A percentile compares a stretch with the other conserved stretches of the same genome.
These are phyloP conservation scores for Zizania latifolia DNA, from an alignment of 176 grass and related monocot species.

Conservation along the genomic window DNA sequence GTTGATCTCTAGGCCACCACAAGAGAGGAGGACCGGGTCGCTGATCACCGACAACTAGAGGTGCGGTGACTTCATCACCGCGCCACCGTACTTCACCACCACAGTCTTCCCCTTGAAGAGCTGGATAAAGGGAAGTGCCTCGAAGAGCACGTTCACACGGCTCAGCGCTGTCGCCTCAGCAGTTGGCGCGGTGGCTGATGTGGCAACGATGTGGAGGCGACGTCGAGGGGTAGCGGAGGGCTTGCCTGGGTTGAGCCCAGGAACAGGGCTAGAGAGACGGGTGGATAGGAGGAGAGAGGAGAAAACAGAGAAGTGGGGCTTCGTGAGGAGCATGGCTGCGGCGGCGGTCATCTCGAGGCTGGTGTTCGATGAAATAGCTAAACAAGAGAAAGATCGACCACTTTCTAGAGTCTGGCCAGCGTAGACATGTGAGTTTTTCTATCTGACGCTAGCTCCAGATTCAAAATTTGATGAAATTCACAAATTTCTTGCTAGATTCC, in stretches of 20 bases:
- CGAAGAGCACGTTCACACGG: constrained; percentile 54
- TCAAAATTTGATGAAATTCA: too few relatives aligned
- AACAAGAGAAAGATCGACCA: too few relatives aligned
- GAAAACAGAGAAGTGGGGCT: constrained; percentile 1
- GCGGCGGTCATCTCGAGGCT: neutral
- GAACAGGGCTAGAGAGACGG: neutral
- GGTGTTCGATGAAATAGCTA: constrained; percentile 31
- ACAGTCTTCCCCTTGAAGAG: constrained; percentile 69
- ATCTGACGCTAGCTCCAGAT: too few relatives aligned
- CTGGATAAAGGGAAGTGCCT: constrained; percentile 78
- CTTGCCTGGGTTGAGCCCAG: neutral
- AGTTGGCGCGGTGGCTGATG: neutral
- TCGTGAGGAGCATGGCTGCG: constrained; percentile 37
- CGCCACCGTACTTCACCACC: constrained; percentile 79
- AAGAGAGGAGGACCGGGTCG: constrained; percentile 66
- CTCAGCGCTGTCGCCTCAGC: neutral
- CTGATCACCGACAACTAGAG: constrained; percentile 60
- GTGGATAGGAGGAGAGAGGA: neutral
- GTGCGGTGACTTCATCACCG: constrained; percentile 55
- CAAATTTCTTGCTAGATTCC: too few relatives aligned
- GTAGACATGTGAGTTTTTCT: too few relatives aligned
- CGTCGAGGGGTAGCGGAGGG: neutral
- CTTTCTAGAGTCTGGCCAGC: too few relatives aligned
- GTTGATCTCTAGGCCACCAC: constrained; percentile 65
- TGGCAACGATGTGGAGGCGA: constrained; percentile 17